Evolutionary conservation across 2,329 filamentous ascomycete genomes (phyloP).

Genomic region (Verticillium klebahnii): DNA sequence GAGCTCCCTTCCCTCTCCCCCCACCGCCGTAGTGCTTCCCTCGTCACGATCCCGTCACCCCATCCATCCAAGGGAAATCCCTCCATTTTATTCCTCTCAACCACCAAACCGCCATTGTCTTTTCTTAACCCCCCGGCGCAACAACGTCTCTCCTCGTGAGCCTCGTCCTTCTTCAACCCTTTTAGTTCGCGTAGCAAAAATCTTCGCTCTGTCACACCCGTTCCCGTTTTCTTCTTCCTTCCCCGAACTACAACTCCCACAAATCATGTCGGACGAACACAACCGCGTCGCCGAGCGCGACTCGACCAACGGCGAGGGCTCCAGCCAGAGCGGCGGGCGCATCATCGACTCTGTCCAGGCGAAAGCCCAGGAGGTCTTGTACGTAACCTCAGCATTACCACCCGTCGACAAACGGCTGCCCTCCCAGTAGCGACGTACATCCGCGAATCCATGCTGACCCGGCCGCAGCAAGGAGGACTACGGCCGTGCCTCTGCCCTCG

Average conservation of each 20-base stretch:
- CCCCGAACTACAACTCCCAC: neutral
- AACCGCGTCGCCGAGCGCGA: neutral
- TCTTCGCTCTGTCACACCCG: no score
- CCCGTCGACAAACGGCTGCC: neutral
- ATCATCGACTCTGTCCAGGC: slow-evolving; percentile 34
- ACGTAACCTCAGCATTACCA: slow-evolving; percentile 11
- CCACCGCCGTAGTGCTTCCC: neutral
- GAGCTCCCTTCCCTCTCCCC: no score
- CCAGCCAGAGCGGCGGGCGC: slow-evolving; percentile 8
- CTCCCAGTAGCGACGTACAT: neutral
- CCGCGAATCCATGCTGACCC: slow-evolving; percentile 8
- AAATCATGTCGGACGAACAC: slow-evolving; percentile 1
- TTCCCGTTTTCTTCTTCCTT: no score
- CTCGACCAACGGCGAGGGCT: neutral
- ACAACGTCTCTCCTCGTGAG: no score
- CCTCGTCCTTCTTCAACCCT: no score
- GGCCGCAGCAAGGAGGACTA: slow-evolving; percentile 62
- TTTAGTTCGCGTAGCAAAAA: no score
- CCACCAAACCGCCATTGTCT: neutral
- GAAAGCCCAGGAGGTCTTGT: slow-evolving; percentile 48
- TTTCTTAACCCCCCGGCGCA: no score
- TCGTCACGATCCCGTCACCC: neutral
- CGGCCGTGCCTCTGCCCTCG: slow-evolving; percentile 56
- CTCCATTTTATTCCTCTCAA: neutral
- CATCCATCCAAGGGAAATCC: neutral